Percentiles rank a stretch among this genome's conserved stretches.
These are phyloP conservation scores for Gremmenia infestans DNA, from an alignment of 2,329 filamentous ascomycete species.

Conservation along the genomic window DNA sequence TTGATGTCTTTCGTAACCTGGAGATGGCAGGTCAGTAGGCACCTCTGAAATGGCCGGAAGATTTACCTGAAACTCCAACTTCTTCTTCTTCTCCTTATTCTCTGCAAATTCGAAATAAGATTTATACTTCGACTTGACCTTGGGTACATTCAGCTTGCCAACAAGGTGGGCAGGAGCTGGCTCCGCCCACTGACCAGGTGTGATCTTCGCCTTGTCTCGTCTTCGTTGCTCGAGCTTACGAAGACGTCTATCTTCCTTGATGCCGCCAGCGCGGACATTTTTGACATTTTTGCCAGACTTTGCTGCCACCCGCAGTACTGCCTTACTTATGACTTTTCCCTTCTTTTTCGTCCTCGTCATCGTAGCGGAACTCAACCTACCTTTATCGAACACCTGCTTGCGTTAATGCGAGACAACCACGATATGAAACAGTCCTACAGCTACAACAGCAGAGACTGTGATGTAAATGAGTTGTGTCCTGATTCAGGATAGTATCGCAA, in stretches of 20 bases:
- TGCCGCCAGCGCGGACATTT: neutral
- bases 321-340: neutral
- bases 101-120: slow-evolving; percentile 61
- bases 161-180: slow-evolving; percentile 28
- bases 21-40: neutral
- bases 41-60: neutral
- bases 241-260: slow-evolving; percentile 22
- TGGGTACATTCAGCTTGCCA: slow-evolving; percentile 29
- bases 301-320: slow-evolving; percentile 5
- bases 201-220: slow-evolving; percentile 24
- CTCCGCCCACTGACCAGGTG: slow-evolving; percentile 25
- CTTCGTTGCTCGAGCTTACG: slow-evolving; percentile 26
- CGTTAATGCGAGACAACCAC: slow-evolving; percentile 20
- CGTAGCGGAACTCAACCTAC: slow-evolving; percentile 10
- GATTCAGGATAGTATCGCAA: neutral
- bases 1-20: slow-evolving; percentile 48
- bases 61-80: slow-evolving; percentile 57
- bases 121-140: slow-evolving; percentile 47
- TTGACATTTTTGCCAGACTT: slow-evolving; percentile 7
- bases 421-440: slow-evolving; percentile 4
- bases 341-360: slow-evolving; percentile 8
- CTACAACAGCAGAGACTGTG: slow-evolving; percentile 15
- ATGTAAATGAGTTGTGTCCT: slow-evolving; percentile 8
- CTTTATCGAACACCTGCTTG: slow-evolving; percentile 8
- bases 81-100: slow-evolving; percentile 60